Percentiles rank a stretch among this genome's conserved stretches.
These are phyloP conservation scores for Arthrobotrys megalospora DNA, from an alignment of 2,329 filamentous ascomycete genomes.

Conservation along the genomic window DNA sequence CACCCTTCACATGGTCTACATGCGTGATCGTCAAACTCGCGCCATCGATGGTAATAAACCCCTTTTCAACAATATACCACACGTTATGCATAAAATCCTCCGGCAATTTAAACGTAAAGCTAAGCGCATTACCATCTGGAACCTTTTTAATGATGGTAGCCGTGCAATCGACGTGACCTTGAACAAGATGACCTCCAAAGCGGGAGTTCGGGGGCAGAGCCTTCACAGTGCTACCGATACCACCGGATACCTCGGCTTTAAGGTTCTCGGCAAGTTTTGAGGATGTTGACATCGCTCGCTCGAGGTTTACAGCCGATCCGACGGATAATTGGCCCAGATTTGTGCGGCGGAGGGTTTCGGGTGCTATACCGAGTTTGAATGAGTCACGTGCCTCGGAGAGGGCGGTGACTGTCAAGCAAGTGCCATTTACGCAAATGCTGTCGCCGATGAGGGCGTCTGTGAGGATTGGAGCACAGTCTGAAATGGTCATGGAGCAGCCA, in stretches of 20 bases:
- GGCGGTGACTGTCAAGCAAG: conserved; percentile 91
- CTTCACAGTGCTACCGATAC: conserved; percentile 46
- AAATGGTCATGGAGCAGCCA: conserved; percentile 91
- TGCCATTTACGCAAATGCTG: conserved; percentile 93
- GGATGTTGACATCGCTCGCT: conserved; percentile 86
- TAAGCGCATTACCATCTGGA: conserved; percentile 90
- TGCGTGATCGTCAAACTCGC: conserved; percentile 92
- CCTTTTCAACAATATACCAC: conserved; percentile 94
- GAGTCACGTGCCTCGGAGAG: conserved; percentile 69
- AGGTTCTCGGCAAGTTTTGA: conserved; percentile 43
- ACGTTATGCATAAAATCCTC: conserved; percentile 80
- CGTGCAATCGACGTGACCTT: conserved; percentile 94
- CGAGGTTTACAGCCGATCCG: conserved; percentile 84
- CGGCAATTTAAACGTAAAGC: conserved; percentile 78
- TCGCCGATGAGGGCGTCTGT: conserved; percentile 88
- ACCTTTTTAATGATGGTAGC: conserved; percentile 81
- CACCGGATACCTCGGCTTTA: neutral
- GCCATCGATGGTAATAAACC: conserved; percentile 93
- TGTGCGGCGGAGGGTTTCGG: conserved; percentile 94
- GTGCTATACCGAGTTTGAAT: conserved; percentile 95
- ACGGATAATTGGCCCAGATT: conserved; percentile 84
- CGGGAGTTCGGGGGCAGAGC: conserved; percentile 75
- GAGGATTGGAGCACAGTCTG: conserved; percentile 81
- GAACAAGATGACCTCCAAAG: conserved; percentile 88
- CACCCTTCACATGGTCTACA: conserved; percentile 83